Evolutionary conservation across 2,329 filamentous ascomycete species (phyloP).

Genomic region (Beauveria scarabaeidicola): DNA sequence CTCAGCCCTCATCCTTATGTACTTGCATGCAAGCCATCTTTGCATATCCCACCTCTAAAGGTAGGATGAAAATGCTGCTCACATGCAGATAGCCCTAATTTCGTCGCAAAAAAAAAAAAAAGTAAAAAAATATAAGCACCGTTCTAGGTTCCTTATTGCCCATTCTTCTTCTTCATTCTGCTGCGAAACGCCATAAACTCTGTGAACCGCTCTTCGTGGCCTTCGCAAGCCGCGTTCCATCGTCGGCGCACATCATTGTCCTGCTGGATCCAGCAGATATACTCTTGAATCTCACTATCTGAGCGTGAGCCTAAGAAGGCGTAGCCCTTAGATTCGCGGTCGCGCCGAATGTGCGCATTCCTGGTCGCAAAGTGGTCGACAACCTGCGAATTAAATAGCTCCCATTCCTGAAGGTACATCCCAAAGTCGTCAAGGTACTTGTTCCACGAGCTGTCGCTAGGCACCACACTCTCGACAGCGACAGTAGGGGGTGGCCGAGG

Average conservation of each 20-base stretch:
- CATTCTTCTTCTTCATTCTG: constrained; percentile 28
- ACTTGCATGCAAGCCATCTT: neutral
- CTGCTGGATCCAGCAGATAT: constrained; percentile 52
- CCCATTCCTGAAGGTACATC: constrained; percentile 43
- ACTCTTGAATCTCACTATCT: constrained; percentile 44
- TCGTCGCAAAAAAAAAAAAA: neutral
- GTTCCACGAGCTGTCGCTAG: constrained; percentile 35
- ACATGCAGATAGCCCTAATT: neutral
- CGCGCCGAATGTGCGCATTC: constrained; percentile 32
- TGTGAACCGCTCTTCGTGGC: constrained; percentile 50
- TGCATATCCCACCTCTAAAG: neutral
- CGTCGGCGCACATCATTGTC: constrained; percentile 54
- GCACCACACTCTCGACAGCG: constrained; percentile 34
- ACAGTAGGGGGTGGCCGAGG: constrained; percentile 39
- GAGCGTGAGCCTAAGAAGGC: constrained; percentile 36
- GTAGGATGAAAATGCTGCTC: neutral
- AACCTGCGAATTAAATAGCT: constrained; percentile 42
- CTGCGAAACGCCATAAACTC: constrained; percentile 45
- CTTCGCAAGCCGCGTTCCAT: constrained; percentile 52
- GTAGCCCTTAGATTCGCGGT: constrained; percentile 33
- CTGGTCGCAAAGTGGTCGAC: constrained; percentile 48
- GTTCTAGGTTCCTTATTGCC: neutral
- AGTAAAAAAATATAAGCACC: too few species aligned
- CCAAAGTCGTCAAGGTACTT: constrained; percentile 47
- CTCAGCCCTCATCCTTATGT: neutral